Evolutionary conservation across 345 rosid genomes (phyloP).

Genomic region (Bruguiera parviflora): DNA sequence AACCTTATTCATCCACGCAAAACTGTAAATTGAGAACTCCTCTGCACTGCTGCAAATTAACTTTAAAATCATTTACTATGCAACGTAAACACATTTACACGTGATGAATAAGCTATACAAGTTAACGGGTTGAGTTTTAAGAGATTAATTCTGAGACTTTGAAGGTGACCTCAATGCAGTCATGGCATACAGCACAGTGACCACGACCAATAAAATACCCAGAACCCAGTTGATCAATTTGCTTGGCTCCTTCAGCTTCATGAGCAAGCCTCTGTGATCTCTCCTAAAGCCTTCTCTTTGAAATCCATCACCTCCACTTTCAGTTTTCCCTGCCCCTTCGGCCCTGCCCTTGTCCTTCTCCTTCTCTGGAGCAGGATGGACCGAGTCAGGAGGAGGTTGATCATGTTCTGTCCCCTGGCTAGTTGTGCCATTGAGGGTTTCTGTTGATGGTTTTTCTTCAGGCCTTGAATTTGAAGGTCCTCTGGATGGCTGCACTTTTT

Average conservation of each 20-base stretch:
- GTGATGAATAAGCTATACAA: too few relatives aligned
- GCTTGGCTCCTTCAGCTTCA: slow-evolving; percentile 21
- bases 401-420: not conserved
- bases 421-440: not conserved
- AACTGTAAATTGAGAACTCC: too few relatives aligned
- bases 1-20: too few relatives aligned
- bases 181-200: slow-evolving; percentile 23
- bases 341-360: not conserved
- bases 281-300: slow-evolving; percentile 2
- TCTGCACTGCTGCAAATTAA: too few relatives aligned
- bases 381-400: not conserved
- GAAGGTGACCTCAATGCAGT: slow-evolving; percentile 23
- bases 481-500: not conserved
- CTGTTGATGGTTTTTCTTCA: not conserved
- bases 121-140: not conserved
- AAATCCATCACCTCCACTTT: not conserved
- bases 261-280: slow-evolving; percentile 5
- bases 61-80: too few relatives aligned
- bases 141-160: slow-evolving; percentile 15
- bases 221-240: slow-evolving; percentile 23
- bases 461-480: too few relatives aligned
- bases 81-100: too few relatives aligned
- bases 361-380: not conserved
- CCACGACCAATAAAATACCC: slow-evolving; percentile 22
- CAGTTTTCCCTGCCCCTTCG: not conserved